Conservation (phyloP, 1,139 yeast genomes). For the Debaryomyces fabryi region DNA sequence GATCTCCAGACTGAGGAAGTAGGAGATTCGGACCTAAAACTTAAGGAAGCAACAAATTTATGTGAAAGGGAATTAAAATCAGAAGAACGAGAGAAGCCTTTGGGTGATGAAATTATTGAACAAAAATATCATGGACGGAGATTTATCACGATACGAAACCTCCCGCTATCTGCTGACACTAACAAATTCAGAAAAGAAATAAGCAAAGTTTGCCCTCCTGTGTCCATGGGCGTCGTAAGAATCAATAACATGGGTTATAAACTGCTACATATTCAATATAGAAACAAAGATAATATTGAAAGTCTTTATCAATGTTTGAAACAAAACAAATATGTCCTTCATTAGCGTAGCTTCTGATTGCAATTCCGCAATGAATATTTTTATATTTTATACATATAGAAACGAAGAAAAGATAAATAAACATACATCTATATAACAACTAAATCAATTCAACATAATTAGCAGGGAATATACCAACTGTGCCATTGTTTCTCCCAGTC, state of each 20-base stretch:
- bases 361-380: background rate
- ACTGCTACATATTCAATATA: background rate
- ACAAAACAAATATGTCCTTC: background rate
- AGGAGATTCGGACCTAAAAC: too few relatives aligned
- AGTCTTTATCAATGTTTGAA: background rate
- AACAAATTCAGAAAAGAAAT: background rate
- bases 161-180: background rate
- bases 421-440: constrained; percentile 10
- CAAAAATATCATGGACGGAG: background rate
- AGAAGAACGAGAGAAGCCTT: background rate
- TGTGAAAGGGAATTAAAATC: background rate
- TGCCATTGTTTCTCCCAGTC: constrained; percentile 88
- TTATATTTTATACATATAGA: background rate
- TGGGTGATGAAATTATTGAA: background rate
- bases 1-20: too few relatives aligned
- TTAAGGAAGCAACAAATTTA: background rate
- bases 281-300: background rate
- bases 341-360: background rate
- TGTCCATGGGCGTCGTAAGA: background rate
- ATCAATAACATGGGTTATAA: background rate
- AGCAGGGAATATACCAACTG: constrained; percentile 94
- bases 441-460: constrained; percentile 86
- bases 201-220: background rate
- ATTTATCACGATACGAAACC: background rate
- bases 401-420: background rate